Evolutionary conservation across 2,329 filamentous ascomycete genomes (phyloP), one percentile per base, ranked within the genome.

Genomic region (Sordariomycetes sp.): DNA sequence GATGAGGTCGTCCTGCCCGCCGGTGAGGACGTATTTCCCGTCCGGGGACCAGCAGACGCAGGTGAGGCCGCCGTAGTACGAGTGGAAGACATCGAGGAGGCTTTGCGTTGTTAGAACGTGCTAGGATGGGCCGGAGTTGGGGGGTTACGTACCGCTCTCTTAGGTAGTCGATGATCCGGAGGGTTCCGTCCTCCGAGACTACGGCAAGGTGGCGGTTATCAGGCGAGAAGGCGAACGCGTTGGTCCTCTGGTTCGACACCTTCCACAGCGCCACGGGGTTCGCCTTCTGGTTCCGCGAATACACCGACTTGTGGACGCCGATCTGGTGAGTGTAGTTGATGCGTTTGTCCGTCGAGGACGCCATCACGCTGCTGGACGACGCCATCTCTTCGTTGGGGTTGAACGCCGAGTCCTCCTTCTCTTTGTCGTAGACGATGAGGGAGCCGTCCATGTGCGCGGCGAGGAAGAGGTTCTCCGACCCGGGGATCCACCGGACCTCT

Each of bases 41-140:
- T 99, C 94, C 10, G 94, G 94, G 7, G 92, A 96, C 94, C 94
- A 99, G 72, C 90, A 95, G 2, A 96, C 90, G 66, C 90, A 96
- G 52, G 87, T 87, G 60, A 99, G 78, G 2, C 90, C 92, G 53
- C 94, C 94, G 65, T 96, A 99, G 73, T 96, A 99, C 57, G 89
- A 89, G 64, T 86, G 84, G 69, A 89, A 96, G 52, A 96, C 76
- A 65, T 92, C 89, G 13, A 94, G 75, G n/a, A 97, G 77, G 64
- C 89, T 94, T 10, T 17, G 2, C 48, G 3, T 10, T n/a, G 45
- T 55, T 39, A 56, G 58, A 25, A 25, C 24, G 32, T 13, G 15
- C 28, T 42, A 45, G 35, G 10, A 32, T 2, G 32, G 7, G 20
- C 10, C 10, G 17, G 25, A 2, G 5, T 13, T 13, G 25, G 22